Conservation (phyloP, 1,284 basidiomycete genomes). For the Trichosporon faecale region DNA sequence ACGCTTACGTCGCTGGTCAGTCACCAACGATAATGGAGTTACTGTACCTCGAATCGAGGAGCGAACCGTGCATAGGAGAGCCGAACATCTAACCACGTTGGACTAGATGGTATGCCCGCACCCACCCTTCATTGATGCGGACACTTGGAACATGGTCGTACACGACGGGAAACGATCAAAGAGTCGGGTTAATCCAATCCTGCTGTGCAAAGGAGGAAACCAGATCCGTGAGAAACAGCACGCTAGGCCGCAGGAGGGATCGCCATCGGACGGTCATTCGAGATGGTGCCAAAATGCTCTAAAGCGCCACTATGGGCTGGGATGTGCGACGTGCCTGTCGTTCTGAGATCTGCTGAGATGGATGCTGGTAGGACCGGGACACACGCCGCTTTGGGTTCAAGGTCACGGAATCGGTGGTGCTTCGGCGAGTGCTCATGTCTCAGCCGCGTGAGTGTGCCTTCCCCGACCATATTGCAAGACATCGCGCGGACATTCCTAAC, state of each 20-base stretch:
- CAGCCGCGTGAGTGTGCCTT: not conserved
- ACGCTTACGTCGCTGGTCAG: not conserved
- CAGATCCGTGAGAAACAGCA: not conserved
- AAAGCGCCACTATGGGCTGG: not conserved
- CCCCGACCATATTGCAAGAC: not conserved
- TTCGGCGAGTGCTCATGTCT: not conserved
- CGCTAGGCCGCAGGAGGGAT: not conserved
- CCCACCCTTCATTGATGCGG: too few relatives aligned
- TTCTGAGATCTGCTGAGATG: not conserved
- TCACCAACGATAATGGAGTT: not conserved
- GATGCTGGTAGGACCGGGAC: not conserved
- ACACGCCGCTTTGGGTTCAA: not conserved
- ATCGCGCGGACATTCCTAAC: not conserved
- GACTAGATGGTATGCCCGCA: too few relatives aligned
- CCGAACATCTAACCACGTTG: too few relatives aligned
- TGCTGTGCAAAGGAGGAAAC: not conserved
- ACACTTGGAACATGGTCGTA: too few relatives aligned
- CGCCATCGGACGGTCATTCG: not conserved
- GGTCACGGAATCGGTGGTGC: not conserved
- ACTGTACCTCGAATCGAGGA: too few relatives aligned
- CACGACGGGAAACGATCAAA: too few relatives aligned
- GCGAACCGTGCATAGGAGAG: too few relatives aligned
- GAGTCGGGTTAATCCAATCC: too few relatives aligned
- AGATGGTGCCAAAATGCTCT: not conserved
- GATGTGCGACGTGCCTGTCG: not conserved